Percentiles rank a stretch among this genome's conserved stretches.
Conservation (phyloP, 2,329 filamentous ascomycete species). For the Colletotrichum salicis region DNA sequence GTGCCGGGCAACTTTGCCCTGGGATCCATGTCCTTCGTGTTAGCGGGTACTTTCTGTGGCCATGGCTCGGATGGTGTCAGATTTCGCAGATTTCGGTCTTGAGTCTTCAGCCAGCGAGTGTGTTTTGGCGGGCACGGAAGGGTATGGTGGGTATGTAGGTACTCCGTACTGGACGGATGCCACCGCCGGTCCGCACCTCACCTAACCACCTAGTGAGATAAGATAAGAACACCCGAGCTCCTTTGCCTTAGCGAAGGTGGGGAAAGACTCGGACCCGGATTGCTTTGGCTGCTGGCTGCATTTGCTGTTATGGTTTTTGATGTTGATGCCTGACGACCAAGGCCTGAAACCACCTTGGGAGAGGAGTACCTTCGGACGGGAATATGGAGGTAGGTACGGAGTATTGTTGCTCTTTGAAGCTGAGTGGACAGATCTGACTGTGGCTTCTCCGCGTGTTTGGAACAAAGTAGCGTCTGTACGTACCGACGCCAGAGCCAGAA, state of each 20-base stretch:
- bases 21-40: constrained; percentile 33
- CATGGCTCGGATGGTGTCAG: constrained; percentile 29
- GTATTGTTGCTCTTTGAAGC: constrained; percentile 17
- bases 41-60: constrained; percentile 23
- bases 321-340: constrained; percentile 16
- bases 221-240: background rate
- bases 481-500: constrained; percentile 35
- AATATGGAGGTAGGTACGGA: no score
- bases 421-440: background rate
- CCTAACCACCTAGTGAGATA: constrained; percentile 8
- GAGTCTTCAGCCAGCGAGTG: background rate
- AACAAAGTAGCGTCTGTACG: constrained; percentile 16
- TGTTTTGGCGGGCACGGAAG: background rate
- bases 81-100: constrained; percentile 6
- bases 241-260: background rate
- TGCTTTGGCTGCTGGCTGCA: background rate
- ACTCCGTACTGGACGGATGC: background rate
- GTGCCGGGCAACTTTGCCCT: constrained; percentile 31
- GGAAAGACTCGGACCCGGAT: background rate
- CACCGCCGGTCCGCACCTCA: background rate
- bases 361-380: no score
- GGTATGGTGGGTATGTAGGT: background rate
- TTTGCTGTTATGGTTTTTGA: background rate
- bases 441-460: constrained; percentile 24
- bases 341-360: background rate